Evolutionary conservation across 805 yeast species (phyloP).

Genomic region (Saturnispora ahearnii): DNA sequence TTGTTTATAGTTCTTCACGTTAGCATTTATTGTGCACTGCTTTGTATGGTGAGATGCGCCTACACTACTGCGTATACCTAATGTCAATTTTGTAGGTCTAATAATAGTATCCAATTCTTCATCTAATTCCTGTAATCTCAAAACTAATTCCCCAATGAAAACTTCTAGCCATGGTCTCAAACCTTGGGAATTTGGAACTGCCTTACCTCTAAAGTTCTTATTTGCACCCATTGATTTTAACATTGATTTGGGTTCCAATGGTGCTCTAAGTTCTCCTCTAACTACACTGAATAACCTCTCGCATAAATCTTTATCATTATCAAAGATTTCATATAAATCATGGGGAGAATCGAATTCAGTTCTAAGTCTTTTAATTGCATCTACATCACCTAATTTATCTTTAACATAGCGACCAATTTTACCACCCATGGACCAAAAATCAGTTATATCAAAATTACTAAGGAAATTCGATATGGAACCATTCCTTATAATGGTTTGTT

Average conservation of each 20-base stretch:
- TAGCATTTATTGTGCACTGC: constrained; percentile 32
- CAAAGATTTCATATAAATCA: constrained; percentile 28
- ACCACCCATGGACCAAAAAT: constrained; percentile 90
- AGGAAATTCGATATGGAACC: constrained; percentile 44
- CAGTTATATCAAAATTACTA: constrained; percentile 52
- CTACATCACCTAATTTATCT: constrained; percentile 31
- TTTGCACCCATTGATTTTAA: constrained; percentile 84
- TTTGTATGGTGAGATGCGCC: constrained; percentile 26
- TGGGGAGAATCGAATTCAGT: constrained; percentile 33
- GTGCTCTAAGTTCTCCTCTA: constrained; percentile 51
- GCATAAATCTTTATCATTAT: constrained; percentile 42
- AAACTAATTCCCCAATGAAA: constrained; percentile 68
- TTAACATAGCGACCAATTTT: constrained; percentile 60
- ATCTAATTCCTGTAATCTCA: constrained; percentile 62
- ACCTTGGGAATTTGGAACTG: constrained; percentile 46
- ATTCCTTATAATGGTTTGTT: constrained; percentile 66
- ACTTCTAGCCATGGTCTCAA: constrained; percentile 73
- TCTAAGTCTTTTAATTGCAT: constrained; percentile 39
- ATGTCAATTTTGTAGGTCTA: constrained; percentile 48
- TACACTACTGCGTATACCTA: constrained; percentile 27
- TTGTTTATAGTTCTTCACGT: constrained; percentile 31
- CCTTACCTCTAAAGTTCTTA: constrained; percentile 60
- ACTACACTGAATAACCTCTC: constrained; percentile 49
- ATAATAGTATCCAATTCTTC: constrained; percentile 44
- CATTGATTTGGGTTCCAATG: constrained; percentile 48